phyloP scores from a whole-genome alignment of 495 filamentous ascomycete species.

The Penicillium maclennaniae region DNA sequence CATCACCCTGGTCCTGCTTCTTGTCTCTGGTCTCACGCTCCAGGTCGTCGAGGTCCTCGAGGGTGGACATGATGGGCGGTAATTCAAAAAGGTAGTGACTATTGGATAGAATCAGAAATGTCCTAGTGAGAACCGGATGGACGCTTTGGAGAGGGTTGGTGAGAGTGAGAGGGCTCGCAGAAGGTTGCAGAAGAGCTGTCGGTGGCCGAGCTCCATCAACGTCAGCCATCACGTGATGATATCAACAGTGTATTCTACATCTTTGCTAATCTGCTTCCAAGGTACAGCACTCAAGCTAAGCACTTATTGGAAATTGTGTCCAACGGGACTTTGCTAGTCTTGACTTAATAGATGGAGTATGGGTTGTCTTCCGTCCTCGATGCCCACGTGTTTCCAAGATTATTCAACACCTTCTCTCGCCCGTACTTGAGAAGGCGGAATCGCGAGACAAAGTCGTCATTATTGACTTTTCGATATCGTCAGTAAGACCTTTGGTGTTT shows the following conservation, averaged over 20 bases:
- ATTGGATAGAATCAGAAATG: conserved; percentile 5
- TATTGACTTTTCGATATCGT: conserved; percentile 56
- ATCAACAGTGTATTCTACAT: conserved; percentile 19
- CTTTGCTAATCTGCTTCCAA: background rate
- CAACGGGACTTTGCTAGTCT: background rate
- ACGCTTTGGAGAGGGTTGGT: conserved; percentile 10
- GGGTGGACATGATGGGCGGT: conserved; percentile 65
- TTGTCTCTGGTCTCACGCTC: conserved; percentile 77
- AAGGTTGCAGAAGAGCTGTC: conserved; percentile 32
- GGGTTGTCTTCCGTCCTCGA: background rate
- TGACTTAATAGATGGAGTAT: conserved; percentile 8
- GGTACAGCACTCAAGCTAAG: background rate
- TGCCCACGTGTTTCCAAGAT: conserved; percentile 26
- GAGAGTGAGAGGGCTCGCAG: conserved; percentile 15
- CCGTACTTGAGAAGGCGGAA: conserved; percentile 67
- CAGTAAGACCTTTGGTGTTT: conserved; percentile 7
- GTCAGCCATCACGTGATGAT: conserved; percentile 43
- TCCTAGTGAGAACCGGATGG: conserved; percentile 2
- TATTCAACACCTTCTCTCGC: conserved; percentile 48
- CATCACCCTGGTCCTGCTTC: conserved; percentile 58
- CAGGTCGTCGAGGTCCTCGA: conserved; percentile 78
- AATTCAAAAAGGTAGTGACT: conserved; percentile 8
- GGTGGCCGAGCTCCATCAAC: conserved; percentile 42
- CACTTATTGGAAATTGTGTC: background rate
- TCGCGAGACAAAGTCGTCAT: conserved; percentile 80